Conservation (phyloP, 2,329 filamentous ascomycete species). For the Verticillium zaregamsianum region DNA sequence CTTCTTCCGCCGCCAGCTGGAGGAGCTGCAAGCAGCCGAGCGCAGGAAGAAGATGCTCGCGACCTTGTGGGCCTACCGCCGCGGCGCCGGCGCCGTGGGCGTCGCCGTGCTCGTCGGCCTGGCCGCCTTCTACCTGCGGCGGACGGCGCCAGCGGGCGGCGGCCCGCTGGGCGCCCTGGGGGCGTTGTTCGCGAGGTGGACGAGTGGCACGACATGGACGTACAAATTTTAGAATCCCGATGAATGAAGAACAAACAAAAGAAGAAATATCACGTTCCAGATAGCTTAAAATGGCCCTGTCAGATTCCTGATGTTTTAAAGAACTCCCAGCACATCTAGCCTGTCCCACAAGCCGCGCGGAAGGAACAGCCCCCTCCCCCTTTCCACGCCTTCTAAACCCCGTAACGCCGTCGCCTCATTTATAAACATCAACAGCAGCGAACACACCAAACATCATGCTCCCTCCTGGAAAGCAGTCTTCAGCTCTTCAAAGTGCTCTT, state of each 20-base stretch:
- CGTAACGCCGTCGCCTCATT: background rate
- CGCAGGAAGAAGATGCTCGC: constrained; percentile 43
- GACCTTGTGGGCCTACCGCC: constrained; percentile 60
- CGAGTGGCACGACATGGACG: constrained; percentile 8
- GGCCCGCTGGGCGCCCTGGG: constrained; percentile 12
- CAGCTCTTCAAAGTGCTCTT: constrained; percentile 67
- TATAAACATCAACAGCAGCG: background rate
- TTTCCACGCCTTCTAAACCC: background rate
- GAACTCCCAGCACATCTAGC: background rate
- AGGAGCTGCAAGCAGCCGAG: constrained; percentile 67
- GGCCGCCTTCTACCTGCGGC: constrained; percentile 64
- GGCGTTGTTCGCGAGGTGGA: constrained; percentile 13
- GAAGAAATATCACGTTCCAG: background rate
- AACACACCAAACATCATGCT: constrained; percentile 8
- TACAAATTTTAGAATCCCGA: constrained; percentile 7
- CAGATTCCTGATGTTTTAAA: background rate
- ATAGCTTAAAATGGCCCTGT: background rate
- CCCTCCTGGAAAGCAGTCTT: constrained; percentile 54
- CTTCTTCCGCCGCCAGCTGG: constrained; percentile 67
- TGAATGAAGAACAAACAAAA: background rate
- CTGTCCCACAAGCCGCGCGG: background rate
- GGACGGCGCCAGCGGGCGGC: constrained; percentile 25
- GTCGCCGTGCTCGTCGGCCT: constrained; percentile 64
- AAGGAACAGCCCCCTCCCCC: background rate
- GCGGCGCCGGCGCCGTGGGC: constrained; percentile 57